Evolutionary conservation across 1,284 basidiomycete genomes (phyloP).

Genomic region (Sporisorium iseilematis-ciliati): DNA sequence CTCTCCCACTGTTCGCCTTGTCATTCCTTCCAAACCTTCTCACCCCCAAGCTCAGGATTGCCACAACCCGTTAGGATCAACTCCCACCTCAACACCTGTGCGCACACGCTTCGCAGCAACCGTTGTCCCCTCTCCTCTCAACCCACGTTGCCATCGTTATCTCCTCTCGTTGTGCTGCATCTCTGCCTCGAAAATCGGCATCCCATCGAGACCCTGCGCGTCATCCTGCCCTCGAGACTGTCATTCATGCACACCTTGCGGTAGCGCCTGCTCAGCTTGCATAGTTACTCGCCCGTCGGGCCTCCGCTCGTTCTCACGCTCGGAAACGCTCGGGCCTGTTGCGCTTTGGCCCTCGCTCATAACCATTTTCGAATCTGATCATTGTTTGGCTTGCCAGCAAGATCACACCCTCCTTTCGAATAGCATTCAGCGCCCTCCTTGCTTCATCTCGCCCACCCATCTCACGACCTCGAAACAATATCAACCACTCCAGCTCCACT

Average conservation of each 20-base stretch:
- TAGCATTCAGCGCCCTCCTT: constrained; percentile 3
- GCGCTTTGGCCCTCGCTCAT: too few relatives aligned
- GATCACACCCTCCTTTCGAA: background rate
- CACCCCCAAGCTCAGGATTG: background rate
- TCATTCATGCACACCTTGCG: too few relatives aligned
- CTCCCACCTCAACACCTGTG: background rate
- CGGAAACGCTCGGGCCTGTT: too few relatives aligned
- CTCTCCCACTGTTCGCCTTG: background rate
- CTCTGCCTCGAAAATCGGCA: too few relatives aligned
- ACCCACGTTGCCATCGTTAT: background rate
- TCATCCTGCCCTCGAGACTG: background rate
- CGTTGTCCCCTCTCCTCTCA: background rate
- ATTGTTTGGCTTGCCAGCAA: background rate
- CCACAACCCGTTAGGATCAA: background rate
- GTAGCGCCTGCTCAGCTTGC: too few relatives aligned
- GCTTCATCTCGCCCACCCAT: background rate
- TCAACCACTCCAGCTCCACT: background rate
- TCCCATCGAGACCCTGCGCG: background rate
- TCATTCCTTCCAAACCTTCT: background rate
- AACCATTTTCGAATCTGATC: background rate
- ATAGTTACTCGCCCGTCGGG: too few relatives aligned
- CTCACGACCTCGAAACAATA: background rate
- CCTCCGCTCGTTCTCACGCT: too few relatives aligned
- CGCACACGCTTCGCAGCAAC: constrained; percentile 2
- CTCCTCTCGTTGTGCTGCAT: background rate